A percentile compares a stretch with the other conserved stretches of the same genome.
These are phyloP conservation scores for Apophysomyces elegans DNA, from an alignment of 371 early-diverging fungal genomes.

Conservation along the genomic window DNA sequence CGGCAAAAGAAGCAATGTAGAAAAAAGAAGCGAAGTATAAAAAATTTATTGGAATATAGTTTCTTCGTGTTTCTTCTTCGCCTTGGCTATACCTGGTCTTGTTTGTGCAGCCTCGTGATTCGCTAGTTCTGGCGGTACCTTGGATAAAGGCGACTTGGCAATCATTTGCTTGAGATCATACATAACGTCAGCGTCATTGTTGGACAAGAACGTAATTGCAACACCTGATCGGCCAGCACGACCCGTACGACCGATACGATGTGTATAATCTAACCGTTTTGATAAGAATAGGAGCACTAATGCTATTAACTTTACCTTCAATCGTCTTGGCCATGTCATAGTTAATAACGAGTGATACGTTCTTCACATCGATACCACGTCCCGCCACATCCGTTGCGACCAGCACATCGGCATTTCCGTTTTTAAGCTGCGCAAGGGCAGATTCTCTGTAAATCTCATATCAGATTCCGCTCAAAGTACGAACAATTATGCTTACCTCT, in stretches of 20 bases:
- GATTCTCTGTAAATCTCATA: constrained; percentile 51
- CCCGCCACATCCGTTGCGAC: constrained; percentile 99
- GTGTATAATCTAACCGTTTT: constrained; percentile 80
- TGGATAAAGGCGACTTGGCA: constrained; percentile 77
- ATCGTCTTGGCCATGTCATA: constrained; percentile 98
- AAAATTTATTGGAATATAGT: constrained; percentile 52
- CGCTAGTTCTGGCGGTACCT: constrained; percentile 86
- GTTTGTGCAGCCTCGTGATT: constrained; percentile 86
- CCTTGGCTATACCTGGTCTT: constrained; percentile 59
- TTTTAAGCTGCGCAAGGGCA: constrained; percentile 74
- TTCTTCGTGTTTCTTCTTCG: constrained; percentile 67
- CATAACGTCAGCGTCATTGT: constrained; percentile 87
- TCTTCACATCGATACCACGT: constrained; percentile 98
- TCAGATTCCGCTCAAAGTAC: neutral
- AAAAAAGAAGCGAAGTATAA: neutral
- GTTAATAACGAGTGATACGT: constrained; percentile 96
- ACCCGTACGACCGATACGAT: constrained; percentile 98
- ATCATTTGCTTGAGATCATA: constrained; percentile 91
- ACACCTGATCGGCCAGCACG: constrained; percentile 96
- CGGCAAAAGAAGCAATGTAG: too few relatives aligned
- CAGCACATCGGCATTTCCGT: constrained; percentile 74
- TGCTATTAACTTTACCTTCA: constrained; percentile 59
- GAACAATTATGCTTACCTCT: constrained; percentile 55
- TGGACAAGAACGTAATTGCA: constrained; percentile 90
- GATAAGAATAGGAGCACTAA: neutral